phyloP scores from a whole-genome alignment of 768 basidiomycete genomes.

The Mycena maculata region DNA sequence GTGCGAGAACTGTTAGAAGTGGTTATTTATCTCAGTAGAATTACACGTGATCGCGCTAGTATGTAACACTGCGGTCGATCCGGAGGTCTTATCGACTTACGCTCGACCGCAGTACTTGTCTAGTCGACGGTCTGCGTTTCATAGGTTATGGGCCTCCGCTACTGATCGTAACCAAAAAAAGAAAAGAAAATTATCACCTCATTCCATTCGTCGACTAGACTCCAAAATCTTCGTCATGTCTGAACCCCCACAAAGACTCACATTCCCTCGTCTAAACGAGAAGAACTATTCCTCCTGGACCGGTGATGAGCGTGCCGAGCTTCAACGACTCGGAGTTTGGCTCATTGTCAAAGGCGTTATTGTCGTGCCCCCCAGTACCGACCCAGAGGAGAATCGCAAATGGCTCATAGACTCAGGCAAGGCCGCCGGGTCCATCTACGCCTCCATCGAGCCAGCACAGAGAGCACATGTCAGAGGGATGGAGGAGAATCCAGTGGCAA shows the following conservation, averaged over 20 bases:
- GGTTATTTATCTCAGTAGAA: no score
- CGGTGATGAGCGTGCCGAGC: constrained; percentile 16
- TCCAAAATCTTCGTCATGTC: constrained; percentile 4
- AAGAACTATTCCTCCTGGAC: constrained; percentile 16
- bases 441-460: constrained; percentile 34
- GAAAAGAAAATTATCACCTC: constrained; percentile 6
- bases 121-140: constrained; percentile 3
- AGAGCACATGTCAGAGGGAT: constrained; percentile 34
- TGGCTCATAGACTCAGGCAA: constrained; percentile 24
- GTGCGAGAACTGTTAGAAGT: no score
- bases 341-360: constrained; percentile 15
- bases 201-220: background rate
- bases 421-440: constrained; percentile 37
- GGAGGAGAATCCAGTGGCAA: constrained; percentile 38
- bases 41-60: no score
- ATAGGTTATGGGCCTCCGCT: constrained; percentile 24
- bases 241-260: background rate
- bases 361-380: background rate
- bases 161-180: constrained; percentile 2
- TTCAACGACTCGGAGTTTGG: constrained; percentile 23
- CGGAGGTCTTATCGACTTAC: constrained; percentile 29
- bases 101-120: constrained; percentile 23
- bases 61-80: no score
- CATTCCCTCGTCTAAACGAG: constrained; percentile 20
- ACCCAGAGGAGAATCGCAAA: constrained; percentile 2